Base-by-base conservation (phyloP, 768 basidiomycete genomes). In the Cyclocybe cylindracea region DNA sequence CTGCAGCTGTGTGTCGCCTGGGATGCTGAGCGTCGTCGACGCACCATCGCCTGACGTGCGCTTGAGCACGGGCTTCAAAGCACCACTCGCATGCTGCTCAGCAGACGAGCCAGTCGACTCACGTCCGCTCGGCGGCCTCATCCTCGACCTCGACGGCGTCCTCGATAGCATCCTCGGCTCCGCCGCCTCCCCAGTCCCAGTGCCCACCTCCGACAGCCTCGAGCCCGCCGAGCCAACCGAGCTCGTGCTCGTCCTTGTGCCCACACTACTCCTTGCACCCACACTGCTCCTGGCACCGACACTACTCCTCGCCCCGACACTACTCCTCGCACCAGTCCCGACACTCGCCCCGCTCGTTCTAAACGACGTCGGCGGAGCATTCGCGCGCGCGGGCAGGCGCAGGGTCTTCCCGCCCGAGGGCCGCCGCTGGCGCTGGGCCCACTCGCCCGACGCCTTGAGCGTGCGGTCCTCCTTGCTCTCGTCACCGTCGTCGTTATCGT, bases 11-110 rank as follows among this genome's bases (percentile, higher is more conserved):
- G n/a, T n/a, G n/a, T n/a, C 42, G 2, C 52, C 43, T 0, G 69
- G 66, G 13, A 70, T 69, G 55, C 71, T 72, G 24, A 71, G 39
- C n/a, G n/a, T n/a, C 10, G 70, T 66, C 11, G 71, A 73, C 1
- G 69, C 63, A 2, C 70, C 68, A 16, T 24, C 24, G 24, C 24
- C 24, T 5, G 24, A 24, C 24, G 24, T 24, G 24, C 24, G 24
- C 24, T 24, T 24, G 24, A 24, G 24, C 24, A 24, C 24, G 24
- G 24, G 24, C 24, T 24, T 24, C 3, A 24, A 5, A 24, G 3
- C 24, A 24, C 24, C 24, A 5, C 24, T 24, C 24, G 24, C 5
- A 24, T 24, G 24, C 24, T 2, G 24, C 5, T 24, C 24, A 2
- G 24, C 24, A 24, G 24, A 24, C 24, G 24, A 24, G 24, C 24